Evolutionary conservation across 148 eudicot species (phyloP), one percentile per base, ranked within the genome.

Genomic region (Fagopyrum homotropicum): DNA sequence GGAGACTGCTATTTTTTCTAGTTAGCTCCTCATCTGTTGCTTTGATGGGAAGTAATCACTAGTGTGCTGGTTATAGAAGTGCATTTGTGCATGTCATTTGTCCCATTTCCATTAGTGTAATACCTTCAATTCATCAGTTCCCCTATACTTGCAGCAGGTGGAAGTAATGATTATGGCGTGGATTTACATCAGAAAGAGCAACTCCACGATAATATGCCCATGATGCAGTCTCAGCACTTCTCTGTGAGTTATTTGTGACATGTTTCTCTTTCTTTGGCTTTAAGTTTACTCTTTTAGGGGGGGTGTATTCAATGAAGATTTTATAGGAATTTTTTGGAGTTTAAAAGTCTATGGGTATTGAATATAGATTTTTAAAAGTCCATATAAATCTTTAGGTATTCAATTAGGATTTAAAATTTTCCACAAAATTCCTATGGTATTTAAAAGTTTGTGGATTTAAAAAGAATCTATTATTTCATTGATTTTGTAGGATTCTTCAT

Each of bases 101-200:
- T 74, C 55, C 17, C 43, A 22, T 57, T 51, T 45, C 70, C 22
- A 48, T n/a, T 73, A 43, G 50, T 69, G 49, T 69, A 69, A 69
- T 45, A 47, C 44, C 69, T 63, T 9, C n/a, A 5, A 63, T 11
- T 63, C 15, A 9, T 29, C 44, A 63, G 4, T 63, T 30, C 16
- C 64, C 55, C 7, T 35, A 30, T 7, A 46, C 11, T 77, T 74
- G 59, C 17, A 52, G 56, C 74, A 88, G 90, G 90, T 78, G 81
- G 87, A 60, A 80, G 69, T 82, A 69, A 75, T 63, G 90, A 87
- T 64, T 87, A 80, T 75, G 77, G 81, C 7, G 72, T 80, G 74
- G 87, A 83, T 69, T 71, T 87, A 50, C 90, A 83, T 76, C 86
- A 81, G 72, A 87, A 89, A 78, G 93, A 87, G 71, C 90, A 87